phyloP scores from a whole-genome alignment of 164 flowering plant species.

The Tinospora cordifolia region DNA sequence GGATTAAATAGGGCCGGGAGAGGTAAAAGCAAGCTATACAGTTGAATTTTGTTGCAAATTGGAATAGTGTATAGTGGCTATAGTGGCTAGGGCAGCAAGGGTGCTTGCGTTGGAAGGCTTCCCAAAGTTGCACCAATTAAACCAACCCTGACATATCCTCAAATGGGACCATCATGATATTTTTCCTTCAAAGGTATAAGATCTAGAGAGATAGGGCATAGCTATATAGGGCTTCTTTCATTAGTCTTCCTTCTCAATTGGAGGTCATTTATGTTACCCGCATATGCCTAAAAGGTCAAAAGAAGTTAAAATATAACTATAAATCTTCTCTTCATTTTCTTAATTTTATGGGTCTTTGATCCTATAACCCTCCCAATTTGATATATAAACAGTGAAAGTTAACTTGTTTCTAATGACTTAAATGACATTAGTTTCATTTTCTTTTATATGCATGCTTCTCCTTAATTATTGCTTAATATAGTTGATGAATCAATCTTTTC shows the following conservation, averaged over 20 bases:
- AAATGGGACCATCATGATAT: constrained; percentile 23
- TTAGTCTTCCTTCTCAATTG: not conserved
- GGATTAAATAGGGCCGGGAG: constrained; percentile 30
- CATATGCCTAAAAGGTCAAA: too few relatives aligned
- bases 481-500: too few relatives aligned
- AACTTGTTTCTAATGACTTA: too few relatives aligned
- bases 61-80: not conserved
- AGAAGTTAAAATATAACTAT: too few relatives aligned
- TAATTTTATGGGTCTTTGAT: too few relatives aligned
- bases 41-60: constrained; percentile 13
- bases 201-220: not conserved
- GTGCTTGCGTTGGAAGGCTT: constrained; percentile 29
- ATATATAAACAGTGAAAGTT: too few relatives aligned
- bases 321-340: too few relatives aligned
- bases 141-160: constrained; percentile 15
- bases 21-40: not conserved
- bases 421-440: too few relatives aligned
- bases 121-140: constrained; percentile 22
- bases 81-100: not conserved
- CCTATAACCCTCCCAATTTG: too few relatives aligned
- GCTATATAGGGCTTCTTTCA: not conserved
- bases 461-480: too few relatives aligned
- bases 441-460: too few relatives aligned
- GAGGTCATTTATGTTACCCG: too few relatives aligned
- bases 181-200: constrained; percentile 5